Conservation (phyloP, 169 alveolate species). For the Eimeria maxima region DNA sequence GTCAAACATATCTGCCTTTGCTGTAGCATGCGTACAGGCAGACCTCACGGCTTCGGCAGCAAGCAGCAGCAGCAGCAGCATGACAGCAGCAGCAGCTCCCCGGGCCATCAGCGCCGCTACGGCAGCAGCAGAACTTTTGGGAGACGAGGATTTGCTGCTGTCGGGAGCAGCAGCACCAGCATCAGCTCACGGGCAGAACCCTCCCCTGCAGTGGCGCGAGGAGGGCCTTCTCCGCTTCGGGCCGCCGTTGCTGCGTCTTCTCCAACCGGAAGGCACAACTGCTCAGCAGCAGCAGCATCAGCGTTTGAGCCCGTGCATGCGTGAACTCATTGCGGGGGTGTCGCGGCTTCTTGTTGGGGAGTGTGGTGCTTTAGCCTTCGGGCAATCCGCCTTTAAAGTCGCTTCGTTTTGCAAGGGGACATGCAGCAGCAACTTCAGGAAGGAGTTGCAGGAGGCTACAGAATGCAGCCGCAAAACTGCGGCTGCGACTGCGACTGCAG, state of each 20-base stretch:
- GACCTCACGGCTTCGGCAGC: neutral
- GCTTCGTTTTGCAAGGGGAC: constrained; percentile 76
- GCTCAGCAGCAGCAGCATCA: constrained; percentile 38
- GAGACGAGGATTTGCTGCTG: constrained; percentile 8
- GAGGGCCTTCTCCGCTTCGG: constrained; percentile 55
- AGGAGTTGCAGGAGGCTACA: constrained; percentile 28
- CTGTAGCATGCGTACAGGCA: constrained; percentile 49
- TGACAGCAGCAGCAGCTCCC: constrained; percentile 3
- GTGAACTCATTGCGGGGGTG: constrained; percentile 11
- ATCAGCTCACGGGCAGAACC: constrained; percentile 26
- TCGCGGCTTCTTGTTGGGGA: constrained; percentile 73
- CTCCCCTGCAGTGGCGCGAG: constrained; percentile 68
- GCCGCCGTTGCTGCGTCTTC: constrained; percentile 14
- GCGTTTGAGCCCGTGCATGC: constrained; percentile 52
- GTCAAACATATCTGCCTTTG: constrained; percentile 19
- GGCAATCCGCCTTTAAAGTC: constrained; percentile 61
- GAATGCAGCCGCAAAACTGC: constrained; percentile 69
- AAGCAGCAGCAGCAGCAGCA: constrained; percentile 16
- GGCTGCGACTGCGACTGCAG: constrained; percentile 37
- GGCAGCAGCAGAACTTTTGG: constrained; percentile 2
- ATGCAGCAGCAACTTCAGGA: constrained; percentile 23
- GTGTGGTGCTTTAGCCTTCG: constrained; percentile 82
- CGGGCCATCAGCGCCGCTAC: constrained; percentile 63
- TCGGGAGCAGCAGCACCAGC: constrained; percentile 53
- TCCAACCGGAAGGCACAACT: neutral